Conservation (phyloP, 768 basidiomycete genomes). For the Serendipita sp. region DNA sequence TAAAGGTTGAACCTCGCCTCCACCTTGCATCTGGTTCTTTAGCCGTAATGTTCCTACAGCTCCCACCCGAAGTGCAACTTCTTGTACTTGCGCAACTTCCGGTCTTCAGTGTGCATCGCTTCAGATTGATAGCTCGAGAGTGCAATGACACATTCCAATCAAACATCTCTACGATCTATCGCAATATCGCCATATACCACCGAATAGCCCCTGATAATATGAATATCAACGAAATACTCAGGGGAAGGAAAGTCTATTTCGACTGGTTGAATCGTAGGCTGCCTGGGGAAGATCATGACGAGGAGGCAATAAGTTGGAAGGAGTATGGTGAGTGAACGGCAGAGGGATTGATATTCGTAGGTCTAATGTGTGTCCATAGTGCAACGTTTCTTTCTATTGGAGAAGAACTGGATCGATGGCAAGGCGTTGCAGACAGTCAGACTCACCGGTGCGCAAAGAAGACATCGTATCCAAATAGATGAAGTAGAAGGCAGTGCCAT, state of each 20-base stretch:
- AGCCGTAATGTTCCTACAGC: not conserved
- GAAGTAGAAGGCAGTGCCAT: not conserved
- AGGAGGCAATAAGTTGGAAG: not conserved
- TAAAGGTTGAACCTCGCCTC: not conserved
- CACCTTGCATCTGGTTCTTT: not conserved
- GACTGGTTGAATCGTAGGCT: not conserved
- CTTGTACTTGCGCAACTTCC: not conserved
- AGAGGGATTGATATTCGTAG: not conserved
- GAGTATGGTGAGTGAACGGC: not conserved
- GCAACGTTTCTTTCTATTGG: not conserved
- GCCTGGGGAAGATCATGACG: not conserved
- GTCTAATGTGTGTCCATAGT: not conserved
- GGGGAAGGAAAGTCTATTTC: not conserved
- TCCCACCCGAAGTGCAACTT: not conserved
- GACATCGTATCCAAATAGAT: slow-evolving; percentile 1
- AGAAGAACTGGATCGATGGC: not conserved
- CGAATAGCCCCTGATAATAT: not conserved
- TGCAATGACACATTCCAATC: not conserved
- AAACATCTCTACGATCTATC: not conserved
- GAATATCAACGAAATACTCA: not conserved
- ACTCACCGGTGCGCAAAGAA: not conserved
- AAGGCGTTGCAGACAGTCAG: not conserved
- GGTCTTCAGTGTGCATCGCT: not conserved
- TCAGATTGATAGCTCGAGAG: not conserved
- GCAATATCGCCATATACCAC: not conserved